Base-by-base conservation (phyloP, 768 basidiomycete genomes). In the Suillus brevipes region DNA sequence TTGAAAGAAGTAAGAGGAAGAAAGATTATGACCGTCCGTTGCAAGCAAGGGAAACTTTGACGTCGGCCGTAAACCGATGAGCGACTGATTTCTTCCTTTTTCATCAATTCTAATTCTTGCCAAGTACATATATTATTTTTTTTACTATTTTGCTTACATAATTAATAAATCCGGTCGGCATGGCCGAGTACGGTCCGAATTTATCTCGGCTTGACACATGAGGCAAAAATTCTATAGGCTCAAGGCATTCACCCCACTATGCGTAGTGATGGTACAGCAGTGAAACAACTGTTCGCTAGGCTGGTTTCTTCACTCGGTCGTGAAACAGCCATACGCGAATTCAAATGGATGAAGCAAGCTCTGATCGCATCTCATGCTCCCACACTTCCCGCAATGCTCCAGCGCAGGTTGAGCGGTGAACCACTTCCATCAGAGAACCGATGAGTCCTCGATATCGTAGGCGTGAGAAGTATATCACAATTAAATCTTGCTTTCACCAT, bases 361-460 rank as follows among this genome's bases (percentile, higher is more conserved):
- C 64, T 74, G 6, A 64, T 47, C 40, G 61, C 66, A 49, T 67
- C 67, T 16, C 20, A 6, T 40, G 55, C 38, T 50, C 68, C 75
- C 57, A 77, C 83, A 38, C 57, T 80, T n/a, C 53, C 67, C 13
- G 71, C 78, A 34, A 83, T 90, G 81, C 82, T 95, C 45, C 72
- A 75, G 20, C 84, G 91, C 23, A 80, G 95, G 68, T 72, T 83
- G 36, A 66, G 69, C 18, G 91, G 92, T 13, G 92, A 94, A 76
- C 95, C 95, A 0, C 80, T 97, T 20, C n/a, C 31, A 31, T 31
- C 31, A 31, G 31, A 31, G 31, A 31, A 31, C 31, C 4, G 31
- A 31, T 31, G 31, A 31, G 31, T 31, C 31, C 31, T 31, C 31
- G 31, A 31, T 31, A 31, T 31, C 31, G 31, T 31, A 31, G 31